Percentiles rank a stretch among this genome's conserved stretches.
These are phyloP conservation scores for Trichoderma simmonsii DNA, from an alignment of 2,329 filamentous ascomycete genomes.

Conservation along the genomic window DNA sequence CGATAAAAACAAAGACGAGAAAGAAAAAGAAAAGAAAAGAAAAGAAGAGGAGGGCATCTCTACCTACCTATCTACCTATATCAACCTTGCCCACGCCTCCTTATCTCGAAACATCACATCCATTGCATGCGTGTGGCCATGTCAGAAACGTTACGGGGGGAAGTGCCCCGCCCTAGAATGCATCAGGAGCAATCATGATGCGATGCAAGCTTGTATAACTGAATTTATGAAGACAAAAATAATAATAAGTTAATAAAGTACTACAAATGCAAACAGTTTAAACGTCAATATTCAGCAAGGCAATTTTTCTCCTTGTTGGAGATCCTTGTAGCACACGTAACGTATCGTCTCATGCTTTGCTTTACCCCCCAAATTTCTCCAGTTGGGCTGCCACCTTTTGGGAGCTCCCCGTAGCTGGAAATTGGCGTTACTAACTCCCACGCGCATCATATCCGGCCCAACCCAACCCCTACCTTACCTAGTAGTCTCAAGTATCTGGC, in stretches of 20 bases:
- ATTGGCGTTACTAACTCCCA: background rate
- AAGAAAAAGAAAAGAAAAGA: background rate
- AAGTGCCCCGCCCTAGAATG: background rate
- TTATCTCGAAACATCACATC: background rate
- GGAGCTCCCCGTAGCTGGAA: background rate
- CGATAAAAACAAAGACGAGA: constrained; percentile 18
- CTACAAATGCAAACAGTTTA: background rate
- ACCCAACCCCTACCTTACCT: background rate
- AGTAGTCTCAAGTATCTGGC: constrained; percentile 11
- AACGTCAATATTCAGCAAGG: background rate
- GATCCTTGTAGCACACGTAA: background rate
- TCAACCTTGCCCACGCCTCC: background rate
- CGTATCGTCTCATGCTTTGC: background rate
- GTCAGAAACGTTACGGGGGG: background rate
- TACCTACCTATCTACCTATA: background rate
- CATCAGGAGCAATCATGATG: background rate
- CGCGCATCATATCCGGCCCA: constrained; percentile 10
- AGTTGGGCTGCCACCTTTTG: background rate
- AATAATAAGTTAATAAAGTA: background rate
- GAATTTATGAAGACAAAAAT: background rate
- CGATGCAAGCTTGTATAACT: background rate
- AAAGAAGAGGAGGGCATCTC: background rate
- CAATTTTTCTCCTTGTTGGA: background rate
- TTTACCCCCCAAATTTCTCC: background rate
- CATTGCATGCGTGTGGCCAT: background rate